A percentile compares a stretch with the other conserved stretches of the same genome.
These are phyloP conservation scores for Colletotrichum phormii DNA, from an alignment of 2,329 filamentous ascomycete species.

Conservation along the genomic window DNA sequence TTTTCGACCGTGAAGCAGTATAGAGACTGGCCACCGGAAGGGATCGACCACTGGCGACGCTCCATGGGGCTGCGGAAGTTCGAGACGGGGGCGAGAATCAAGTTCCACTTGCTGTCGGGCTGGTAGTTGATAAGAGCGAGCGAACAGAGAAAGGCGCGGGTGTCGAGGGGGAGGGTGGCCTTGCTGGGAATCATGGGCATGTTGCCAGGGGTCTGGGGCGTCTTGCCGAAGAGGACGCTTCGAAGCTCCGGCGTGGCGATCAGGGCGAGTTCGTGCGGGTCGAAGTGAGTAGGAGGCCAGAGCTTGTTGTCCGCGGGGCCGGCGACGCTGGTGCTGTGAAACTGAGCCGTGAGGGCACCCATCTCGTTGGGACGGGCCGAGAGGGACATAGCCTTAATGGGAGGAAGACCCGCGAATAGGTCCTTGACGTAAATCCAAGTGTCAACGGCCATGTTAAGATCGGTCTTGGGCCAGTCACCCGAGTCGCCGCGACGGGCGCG, in stretches of 20 bases:
- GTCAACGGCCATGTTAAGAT: not conserved
- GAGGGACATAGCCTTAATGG: fast-evolving
- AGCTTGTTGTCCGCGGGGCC: too few species aligned
- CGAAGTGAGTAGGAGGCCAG: too few species aligned
- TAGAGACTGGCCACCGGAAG: too few species aligned
- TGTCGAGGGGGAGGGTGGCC: not conserved
- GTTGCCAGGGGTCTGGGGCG: not conserved
- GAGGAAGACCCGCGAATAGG: not conserved
- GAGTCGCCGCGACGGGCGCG: not conserved
- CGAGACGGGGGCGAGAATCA: too few species aligned
- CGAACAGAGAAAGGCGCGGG: too few species aligned
- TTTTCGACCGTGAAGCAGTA: too few species aligned
- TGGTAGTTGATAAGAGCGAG: too few species aligned
- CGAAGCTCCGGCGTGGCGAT: too few species aligned
- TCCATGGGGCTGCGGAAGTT: too few species aligned
- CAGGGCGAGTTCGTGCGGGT: too few species aligned
- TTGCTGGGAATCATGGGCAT: fast-evolving
- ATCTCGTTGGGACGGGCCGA: fast-evolving
- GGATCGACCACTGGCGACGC: too few species aligned
- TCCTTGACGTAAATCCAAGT: not conserved
- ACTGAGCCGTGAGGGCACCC: not conserved
- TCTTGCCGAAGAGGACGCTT: not conserved
- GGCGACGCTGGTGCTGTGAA: not conserved
- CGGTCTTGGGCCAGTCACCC: fast-evolving
- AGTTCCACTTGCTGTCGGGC: too few species aligned